Evolutionary conservation across 306 rosid species (phyloP), one percentile per base, ranked within the genome.

Genomic region (Quercus ilex): DNA sequence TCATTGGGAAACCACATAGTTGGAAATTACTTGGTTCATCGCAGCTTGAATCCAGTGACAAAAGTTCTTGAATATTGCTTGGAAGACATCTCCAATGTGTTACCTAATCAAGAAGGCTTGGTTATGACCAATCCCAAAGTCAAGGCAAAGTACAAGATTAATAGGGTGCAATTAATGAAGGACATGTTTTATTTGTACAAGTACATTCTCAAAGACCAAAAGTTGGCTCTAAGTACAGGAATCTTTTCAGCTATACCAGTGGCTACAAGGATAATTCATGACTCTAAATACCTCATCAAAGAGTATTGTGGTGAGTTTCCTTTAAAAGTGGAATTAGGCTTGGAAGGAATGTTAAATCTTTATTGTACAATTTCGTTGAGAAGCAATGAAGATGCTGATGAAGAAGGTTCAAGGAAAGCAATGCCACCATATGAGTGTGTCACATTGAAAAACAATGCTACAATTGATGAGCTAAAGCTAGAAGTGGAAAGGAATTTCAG

Each of bases 21-120:
- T 1, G 97, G 97, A 53, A 91, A 89, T 65, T 91, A 91, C 28
- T 77, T 94, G 86, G 97, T 94, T 68, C 88, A 93, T 5, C 73
- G 97, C 21, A 92, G 91, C 75, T 76, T 91, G 76, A 92, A 92
- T 73, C 97, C 92, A 1, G 94, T 89, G 8, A 92, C 95, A 0
- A 94, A 92, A 77, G 97, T 92, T 13, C 87, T 91, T 20, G 95
- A 92, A 26, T 94, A 94, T 81, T 92, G 93, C 75, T 82, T 92
- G 58, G 95, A 94, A 59, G 99, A 95, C 12, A 80, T 92, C 55
- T 88, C 93, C 11, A 87, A 80, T 72, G 87, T 74, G 55, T 81
- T 85, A 49, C 84, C 74, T 5, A 87, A 58, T 67, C 86, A 85
- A 62, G 86, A 88, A 78, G 86, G 86, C 21, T 62, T 83, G 62